phyloP scores from a whole-genome alignment of 1,139 yeast species.

The Taphrina deformans region DNA sequence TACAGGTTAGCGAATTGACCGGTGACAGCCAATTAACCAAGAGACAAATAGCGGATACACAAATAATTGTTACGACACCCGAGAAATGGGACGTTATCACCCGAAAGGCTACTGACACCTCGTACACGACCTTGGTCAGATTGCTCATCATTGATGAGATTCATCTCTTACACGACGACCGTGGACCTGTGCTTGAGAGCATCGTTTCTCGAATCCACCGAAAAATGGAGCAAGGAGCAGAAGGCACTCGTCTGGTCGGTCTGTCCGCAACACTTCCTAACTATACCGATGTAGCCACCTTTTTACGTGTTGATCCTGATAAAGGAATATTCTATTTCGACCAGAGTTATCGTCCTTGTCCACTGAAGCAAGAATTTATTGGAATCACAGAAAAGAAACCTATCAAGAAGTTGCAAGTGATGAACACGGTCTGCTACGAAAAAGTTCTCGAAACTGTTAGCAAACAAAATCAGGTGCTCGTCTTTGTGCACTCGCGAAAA shows the following conservation, averaged over 20 bases:
- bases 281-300: constrained; percentile 80
- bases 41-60: constrained; percentile 75
- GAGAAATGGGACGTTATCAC: constrained; percentile 98
- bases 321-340: constrained; percentile 75
- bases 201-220: constrained; percentile 75
- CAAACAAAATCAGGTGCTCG: constrained; percentile 67
- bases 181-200: constrained; percentile 93
- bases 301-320: constrained; percentile 64
- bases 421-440: constrained; percentile 90
- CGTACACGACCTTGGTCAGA: constrained; percentile 63
- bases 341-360: constrained; percentile 84
- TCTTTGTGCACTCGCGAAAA: constrained; percentile 91
- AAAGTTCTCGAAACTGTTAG: constrained; percentile 68
- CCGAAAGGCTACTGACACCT: constrained; percentile 66
- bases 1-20: constrained; percentile 80
- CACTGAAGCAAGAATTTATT: constrained; percentile 80
- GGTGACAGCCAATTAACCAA: constrained; percentile 84
- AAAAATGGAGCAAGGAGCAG: constrained; percentile 50
- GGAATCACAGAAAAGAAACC: constrained; percentile 87
- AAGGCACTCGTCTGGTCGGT: constrained; percentile 70
- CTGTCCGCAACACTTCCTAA: constrained; percentile 94
- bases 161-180: constrained; percentile 86
- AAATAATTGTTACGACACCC: constrained; percentile 86
- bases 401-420: constrained; percentile 71
- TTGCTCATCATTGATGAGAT: constrained; percentile 89